These are phyloP conservation scores for Sporothrix euskadiensis DNA, from an alignment of 2,329 filamentous ascomycete species.

Conservation along the genomic window DNA sequence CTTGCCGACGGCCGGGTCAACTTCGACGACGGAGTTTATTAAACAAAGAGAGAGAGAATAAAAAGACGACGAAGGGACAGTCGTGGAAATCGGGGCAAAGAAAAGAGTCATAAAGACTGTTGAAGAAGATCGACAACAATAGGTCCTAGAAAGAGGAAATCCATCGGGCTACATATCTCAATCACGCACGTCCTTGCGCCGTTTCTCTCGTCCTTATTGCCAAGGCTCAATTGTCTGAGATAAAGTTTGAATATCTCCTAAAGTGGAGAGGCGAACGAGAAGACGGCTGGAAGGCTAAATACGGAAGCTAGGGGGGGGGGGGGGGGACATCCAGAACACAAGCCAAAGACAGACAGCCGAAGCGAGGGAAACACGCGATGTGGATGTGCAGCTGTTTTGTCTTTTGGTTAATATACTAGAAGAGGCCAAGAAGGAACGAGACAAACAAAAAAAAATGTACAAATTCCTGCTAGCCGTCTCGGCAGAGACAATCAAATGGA, in stretches of 20 bases:
- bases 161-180: background rate
- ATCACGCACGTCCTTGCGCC: background rate
- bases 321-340: background rate
- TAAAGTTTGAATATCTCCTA: background rate
- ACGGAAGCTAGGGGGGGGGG: background rate
- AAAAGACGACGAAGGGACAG: background rate
- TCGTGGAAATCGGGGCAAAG: background rate
- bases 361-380: background rate
- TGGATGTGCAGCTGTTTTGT: background rate
- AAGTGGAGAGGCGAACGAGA: background rate
- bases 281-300: conserved; percentile 4
- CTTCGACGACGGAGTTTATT: conserved; percentile 38
- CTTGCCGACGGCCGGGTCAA: conserved; percentile 36
- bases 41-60: background rate
- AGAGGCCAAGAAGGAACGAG: background rate
- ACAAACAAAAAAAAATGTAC: background rate
- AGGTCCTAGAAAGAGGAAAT: background rate
- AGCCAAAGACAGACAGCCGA: background rate
- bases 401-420: conserved; percentile 9
- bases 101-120: background rate
- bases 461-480: background rate
- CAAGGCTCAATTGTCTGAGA: background rate
- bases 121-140: background rate
- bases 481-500: conserved; percentile 2
- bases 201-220: background rate